A percentile compares a stretch with the other conserved stretches of the same genome.
Evolutionary conservation across 2,329 filamentous ascomycete species (phyloP).

Genomic region (Paracamarosporium sp.): DNA sequence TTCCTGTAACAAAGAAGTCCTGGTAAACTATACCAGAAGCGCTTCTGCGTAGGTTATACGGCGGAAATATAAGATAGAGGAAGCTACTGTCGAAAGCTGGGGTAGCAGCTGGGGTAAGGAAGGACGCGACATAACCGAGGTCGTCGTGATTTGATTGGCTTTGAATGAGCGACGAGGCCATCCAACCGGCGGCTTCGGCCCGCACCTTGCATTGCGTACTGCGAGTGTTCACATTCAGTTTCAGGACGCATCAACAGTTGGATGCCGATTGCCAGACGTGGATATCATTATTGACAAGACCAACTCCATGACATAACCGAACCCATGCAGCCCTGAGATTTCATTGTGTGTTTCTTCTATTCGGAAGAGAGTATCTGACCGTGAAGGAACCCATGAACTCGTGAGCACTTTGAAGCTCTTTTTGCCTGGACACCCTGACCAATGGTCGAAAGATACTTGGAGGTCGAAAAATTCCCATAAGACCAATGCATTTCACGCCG

Average conservation of each 20-base stretch:
- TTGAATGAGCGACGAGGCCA: neutral
- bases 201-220: neutral
- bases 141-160: conserved; percentile 18
- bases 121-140: conserved; percentile 37
- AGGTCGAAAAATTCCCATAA: conserved; percentile 47
- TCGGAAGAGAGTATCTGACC: conserved; percentile 47
- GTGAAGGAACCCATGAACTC: conserved; percentile 48
- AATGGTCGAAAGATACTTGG: conserved; percentile 45
- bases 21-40: neutral
- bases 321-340: conserved; percentile 43
- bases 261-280: conserved; percentile 2
- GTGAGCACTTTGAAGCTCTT: conserved; percentile 47
- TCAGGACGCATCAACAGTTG: neutral
- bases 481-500: conserved; percentile 48
- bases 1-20: neutral
- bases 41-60: neutral
- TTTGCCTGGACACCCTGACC: conserved; percentile 47
- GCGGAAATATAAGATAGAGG: neutral
- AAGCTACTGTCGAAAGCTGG: conserved; percentile 8
- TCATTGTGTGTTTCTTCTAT: conserved; percentile 49
- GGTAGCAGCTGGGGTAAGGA: conserved; percentile 20
- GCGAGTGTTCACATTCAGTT: neutral
- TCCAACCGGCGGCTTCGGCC: neutral
- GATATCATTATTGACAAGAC: conserved; percentile 33
- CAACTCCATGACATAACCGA: conserved; percentile 42